Percentiles rank a stretch among this genome's conserved stretches.
These are phyloP conservation scores for Colletotrichum sp. DNA, from an alignment of 2,329 filamentous ascomycete species.

Conservation along the genomic window DNA sequence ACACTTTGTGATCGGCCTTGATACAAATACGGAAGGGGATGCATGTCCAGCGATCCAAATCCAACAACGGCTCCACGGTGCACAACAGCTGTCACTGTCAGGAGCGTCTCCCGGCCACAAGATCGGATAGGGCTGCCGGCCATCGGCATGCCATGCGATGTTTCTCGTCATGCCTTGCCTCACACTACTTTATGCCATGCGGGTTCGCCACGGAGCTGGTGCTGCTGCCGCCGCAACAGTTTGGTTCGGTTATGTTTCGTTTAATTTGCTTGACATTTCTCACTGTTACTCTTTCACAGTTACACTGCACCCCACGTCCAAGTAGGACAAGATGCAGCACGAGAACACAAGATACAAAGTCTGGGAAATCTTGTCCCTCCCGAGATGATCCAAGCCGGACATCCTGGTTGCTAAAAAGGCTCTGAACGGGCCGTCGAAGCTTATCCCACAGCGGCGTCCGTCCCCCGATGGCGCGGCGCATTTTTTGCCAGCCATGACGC, in stretches of 20 bases:
- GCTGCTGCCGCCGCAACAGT: neutral
- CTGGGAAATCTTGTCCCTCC: neutral
- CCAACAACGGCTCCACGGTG: neutral
- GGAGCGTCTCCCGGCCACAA: neutral
- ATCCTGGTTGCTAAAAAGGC: neutral
- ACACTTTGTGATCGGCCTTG: neutral
- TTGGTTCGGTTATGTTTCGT: neutral
- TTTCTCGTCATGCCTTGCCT: neutral
- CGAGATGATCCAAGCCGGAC: neutral
- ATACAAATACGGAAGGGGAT: neutral
- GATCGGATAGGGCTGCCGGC: neutral
- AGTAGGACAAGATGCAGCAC: neutral
- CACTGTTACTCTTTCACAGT: neutral
- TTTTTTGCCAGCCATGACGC: constrained; percentile 10
- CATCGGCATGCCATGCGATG: neutral
- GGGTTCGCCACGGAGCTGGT: neutral
- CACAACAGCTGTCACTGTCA: neutral
- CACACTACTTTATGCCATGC: neutral
- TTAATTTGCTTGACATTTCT: neutral
- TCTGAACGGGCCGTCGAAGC: neutral
- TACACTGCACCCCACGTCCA: neutral
- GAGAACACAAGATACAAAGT: neutral
- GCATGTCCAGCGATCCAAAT: neutral
- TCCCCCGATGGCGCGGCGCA: neutral
- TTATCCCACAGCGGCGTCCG: neutral